These are phyloP conservation scores for Zarea fungicola DNA, from an alignment of 2,329 filamentous ascomycete species.

Conservation along the genomic window DNA sequence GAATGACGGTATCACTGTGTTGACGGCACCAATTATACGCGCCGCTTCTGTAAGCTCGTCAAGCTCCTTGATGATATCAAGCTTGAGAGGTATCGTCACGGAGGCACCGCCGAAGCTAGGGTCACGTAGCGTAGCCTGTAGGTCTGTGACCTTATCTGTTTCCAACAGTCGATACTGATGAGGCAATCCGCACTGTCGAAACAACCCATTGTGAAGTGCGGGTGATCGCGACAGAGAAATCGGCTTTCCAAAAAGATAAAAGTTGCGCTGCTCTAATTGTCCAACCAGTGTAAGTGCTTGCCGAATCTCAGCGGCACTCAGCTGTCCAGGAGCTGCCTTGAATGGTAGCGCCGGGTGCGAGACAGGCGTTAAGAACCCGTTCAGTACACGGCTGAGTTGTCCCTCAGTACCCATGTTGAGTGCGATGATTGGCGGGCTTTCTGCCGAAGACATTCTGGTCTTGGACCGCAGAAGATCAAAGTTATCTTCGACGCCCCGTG, in stretches of 20 bases:
- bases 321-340: constrained; percentile 88
- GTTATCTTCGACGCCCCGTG: constrained; percentile 75
- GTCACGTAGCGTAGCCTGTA: constrained; percentile 61
- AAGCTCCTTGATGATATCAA: constrained; percentile 76
- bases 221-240: constrained; percentile 80
- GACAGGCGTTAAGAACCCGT: constrained; percentile 90
- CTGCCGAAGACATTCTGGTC: constrained; percentile 63
- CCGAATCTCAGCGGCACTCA: constrained; percentile 85
- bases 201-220: constrained; percentile 82
- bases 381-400: constrained; percentile 84
- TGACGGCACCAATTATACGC: constrained; percentile 81
- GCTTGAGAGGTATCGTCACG: constrained; percentile 91
- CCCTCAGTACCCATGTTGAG: constrained; percentile 91
- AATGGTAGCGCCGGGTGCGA: constrained; percentile 85
- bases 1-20: constrained; percentile 71
- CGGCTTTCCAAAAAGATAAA: constrained; percentile 84
- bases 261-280: constrained; percentile 67
- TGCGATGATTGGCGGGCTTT: constrained; percentile 80
- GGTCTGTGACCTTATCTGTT: constrained; percentile 58
- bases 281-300: constrained; percentile 73
- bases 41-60: constrained; percentile 78
- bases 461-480: constrained; percentile 80
- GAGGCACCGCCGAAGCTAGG: constrained; percentile 86
- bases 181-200: constrained; percentile 70
- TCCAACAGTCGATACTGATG: constrained; percentile 76